Evolutionary conservation across 2,329 filamentous ascomycete species (phyloP), one percentile per base, ranked within the genome.

Genomic region (Leptographium radiaticola): DNA sequence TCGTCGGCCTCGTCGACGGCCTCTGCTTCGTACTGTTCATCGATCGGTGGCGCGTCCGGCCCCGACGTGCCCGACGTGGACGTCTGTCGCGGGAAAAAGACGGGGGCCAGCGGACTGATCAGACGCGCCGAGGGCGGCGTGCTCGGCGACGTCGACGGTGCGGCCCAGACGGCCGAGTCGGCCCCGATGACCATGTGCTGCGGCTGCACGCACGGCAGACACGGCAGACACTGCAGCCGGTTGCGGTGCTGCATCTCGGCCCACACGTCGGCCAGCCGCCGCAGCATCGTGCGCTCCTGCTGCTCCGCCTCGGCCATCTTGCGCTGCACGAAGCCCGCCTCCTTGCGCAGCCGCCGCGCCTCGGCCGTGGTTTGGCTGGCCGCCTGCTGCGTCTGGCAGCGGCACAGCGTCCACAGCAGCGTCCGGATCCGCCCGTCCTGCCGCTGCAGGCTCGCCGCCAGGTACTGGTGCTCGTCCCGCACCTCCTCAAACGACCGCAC

Each of bases 221-320:
- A 25, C 25, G 2, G 25, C 25, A 25, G 25, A 16, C 45, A 52
- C 44, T 64, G 63, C 2, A 68, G 62, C 40, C 69, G 63, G 51
- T 73, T 69, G 4, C 69, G 67, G 42, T 68, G 71, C 58, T 72
- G 70, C 15, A 75, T 69, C 62, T 80, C 75, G 16, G 73, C 63
- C 38, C 71, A 67, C 15, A 81, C 59, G 55, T 80, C 75, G 13
- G 70, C 65, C n/a, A 81, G 64, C 3, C 75, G 66, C 16, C 65
- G 55, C 42, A 74, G 62, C 8, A 78, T 70, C 16, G 65, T 59
- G 52, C 65, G 69, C 59, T 80, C 72, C 59, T 79, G 73, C 52
- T 70, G 66, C 3, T 70, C 69, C 0, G 68, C 70, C 45, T 72
- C 67, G n/a, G 65, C 61, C 36, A 80, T 68, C 55, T 70, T 70